Base-by-base conservation (phyloP, 495 filamentous ascomycete genomes). In the Baudoinia panamericana region DNA sequence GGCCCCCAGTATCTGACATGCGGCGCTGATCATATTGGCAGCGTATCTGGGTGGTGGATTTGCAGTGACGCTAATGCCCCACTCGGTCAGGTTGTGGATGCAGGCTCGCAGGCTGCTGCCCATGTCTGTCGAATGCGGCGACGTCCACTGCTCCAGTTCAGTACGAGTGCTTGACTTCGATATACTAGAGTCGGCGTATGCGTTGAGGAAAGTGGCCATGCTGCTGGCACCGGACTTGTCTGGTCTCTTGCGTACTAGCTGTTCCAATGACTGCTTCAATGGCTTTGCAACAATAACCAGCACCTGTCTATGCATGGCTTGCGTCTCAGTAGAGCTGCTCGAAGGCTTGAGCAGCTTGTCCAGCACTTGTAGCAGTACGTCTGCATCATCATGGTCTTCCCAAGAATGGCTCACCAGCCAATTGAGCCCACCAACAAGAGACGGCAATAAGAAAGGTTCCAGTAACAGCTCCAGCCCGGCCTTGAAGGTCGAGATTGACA, bases 391-490 rank as follows among this genome's bases (percentile, higher is more conserved):
- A 23, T 67, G 58, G 22, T 58, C 52, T 56, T 77, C 76, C 78
- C 84, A 87, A n/a, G 93, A 73, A 49, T 82, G 75, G 31, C 80
- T 76, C 0, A 79, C 72, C 27, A 97, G 73, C 74, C 82, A 93
- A 2, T 70, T 70, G 22, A 96, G 65, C 2, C 81, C 86, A 2
- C 79, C 70, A 8, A 94, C 75, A 7, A 96, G 69, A 9, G 86
- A 88, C 1, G 90, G 86, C 12, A 97, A 67, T 2, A 97, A 66
- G 42, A 95, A 92, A 0, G 84, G 79, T 43, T 93, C 85, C 21
- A 93, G 78, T 2, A 97, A 64, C 57, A 88, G 79, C 67, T 93
- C 87, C 29, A 95, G 72, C 0, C 87, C 90, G 2, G 75, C 76
- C 57, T 85, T 92, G 0, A 96, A 60, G n/a, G 73, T 75, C 13